A percentile compares a stretch with the other conserved stretches of the same genome.
phyloP scores from a whole-genome alignment of 2,329 filamentous ascomycete species.

The Hypoxylon sp. region DNA sequence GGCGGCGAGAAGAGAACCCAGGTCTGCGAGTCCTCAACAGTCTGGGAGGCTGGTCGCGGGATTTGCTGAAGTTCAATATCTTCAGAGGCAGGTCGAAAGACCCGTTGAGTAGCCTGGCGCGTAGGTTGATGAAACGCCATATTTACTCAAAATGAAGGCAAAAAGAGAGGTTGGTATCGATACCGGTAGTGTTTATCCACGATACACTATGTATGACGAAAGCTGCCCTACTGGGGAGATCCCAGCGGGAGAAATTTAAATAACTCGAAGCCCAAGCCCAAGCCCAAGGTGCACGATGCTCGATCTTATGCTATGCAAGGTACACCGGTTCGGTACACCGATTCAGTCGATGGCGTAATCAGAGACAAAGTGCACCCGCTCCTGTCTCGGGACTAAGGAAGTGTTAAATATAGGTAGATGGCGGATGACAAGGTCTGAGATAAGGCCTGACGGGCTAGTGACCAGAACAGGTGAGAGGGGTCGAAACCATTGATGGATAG shows the following conservation, averaged over 20 bases:
- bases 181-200: constrained; percentile 26
- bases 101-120: constrained; percentile 60
- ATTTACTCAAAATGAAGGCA: constrained; percentile 11
- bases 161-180: constrained; percentile 34
- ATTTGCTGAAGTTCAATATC: constrained; percentile 51
- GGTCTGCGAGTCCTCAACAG: constrained; percentile 80
- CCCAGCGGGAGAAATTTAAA: constrained; percentile 36
- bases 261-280: too few species aligned
- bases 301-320: constrained; percentile 11
- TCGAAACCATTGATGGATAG: constrained; percentile 24
- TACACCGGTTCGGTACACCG: constrained; percentile 7
- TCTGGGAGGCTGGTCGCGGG: constrained; percentile 47
- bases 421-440: constrained; percentile 26
- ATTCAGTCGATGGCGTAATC: constrained; percentile 7
- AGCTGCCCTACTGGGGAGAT: constrained; percentile 36
- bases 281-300: constrained; percentile 20
- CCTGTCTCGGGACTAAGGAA: constrained; percentile 13
- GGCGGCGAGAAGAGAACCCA: constrained; percentile 94
- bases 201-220: constrained; percentile 38
- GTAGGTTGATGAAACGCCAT: constrained; percentile 71
- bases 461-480: constrained; percentile 28
- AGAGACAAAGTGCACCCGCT: constrained; percentile 13
- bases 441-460: constrained; percentile 20
- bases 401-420: constrained; percentile 26
- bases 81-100: constrained; percentile 51